Base-by-base conservation (phyloP, 495 filamentous ascomycete genomes). In the Cudoniella acicularis region DNA sequence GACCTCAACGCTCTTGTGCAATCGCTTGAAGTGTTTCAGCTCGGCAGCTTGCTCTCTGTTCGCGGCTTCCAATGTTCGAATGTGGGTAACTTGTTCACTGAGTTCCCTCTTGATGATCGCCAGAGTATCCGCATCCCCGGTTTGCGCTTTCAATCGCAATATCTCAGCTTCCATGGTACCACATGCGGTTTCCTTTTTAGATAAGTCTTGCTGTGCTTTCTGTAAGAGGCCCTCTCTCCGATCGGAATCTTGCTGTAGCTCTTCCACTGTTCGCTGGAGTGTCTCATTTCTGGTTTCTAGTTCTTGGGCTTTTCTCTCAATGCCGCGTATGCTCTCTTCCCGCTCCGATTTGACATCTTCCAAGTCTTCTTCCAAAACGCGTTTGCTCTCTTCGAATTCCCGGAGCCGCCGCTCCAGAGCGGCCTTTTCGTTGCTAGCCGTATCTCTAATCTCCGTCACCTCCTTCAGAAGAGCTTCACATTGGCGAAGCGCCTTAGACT, bases 1-100 rank as follows among this genome's bases (percentile, higher is more conserved):
- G n/a, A 98, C 81, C 61, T 96, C 91, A 3, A 96, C 85, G 36
- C 87, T 90, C 70, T 89, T 92, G 64, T 90, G 85, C 18, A 86
- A 68, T 66, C 90, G 87, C 16, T 91, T 84, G 42, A 93, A 78
- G 57, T 89, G 85, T 52, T 88, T 89, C 3, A 98, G 72, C 66
- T 99, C 93, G 8, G 79, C 70, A n/a, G 75, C 69, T 64, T 96
- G 92, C 50, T 95, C 88, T 26, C 92, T 77, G 63, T 89, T 96
- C 41, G 82, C 81, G 0, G 82, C 76, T 70, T 98, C 95, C 16
- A 98, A 74, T 24, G 83, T 87, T 57, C 87, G 85, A 57, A 98
- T 96, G 67, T 98, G 91, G 25, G 79, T 80, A 22, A 98, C 89
- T 65, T 98, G 94, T 43, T 97, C 92, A 6, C 73, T 73, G 13